These are phyloP conservation scores for Drechslera avenae DNA, from an alignment of 2,329 filamentous ascomycete genomes.

Conservation along the genomic window DNA sequence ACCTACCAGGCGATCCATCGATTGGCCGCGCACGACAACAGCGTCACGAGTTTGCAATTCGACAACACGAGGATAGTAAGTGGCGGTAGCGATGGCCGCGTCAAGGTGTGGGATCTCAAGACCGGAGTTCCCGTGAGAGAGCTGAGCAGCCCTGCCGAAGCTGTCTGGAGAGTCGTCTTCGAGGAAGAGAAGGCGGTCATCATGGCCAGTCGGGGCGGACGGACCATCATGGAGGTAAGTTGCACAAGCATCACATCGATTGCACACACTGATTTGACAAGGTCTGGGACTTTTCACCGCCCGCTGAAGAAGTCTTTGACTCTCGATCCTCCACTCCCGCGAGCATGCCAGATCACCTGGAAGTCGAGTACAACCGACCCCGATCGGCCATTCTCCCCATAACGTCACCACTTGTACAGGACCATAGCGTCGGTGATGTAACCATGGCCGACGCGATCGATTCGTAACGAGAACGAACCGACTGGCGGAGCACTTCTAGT, in stretches of 20 bases:
- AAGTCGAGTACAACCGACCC: slow-evolving; percentile 39
- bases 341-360: slow-evolving; percentile 50
- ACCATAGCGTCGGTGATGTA: slow-evolving; percentile 32
- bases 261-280: slow-evolving; percentile 51
- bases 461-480: background rate
- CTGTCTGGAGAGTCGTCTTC: slow-evolving; percentile 97
- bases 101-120: slow-evolving; percentile 97
- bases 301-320: slow-evolving; percentile 60
- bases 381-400: slow-evolving; percentile 39
- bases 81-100: slow-evolving; percentile 93
- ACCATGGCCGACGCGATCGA: slow-evolving; percentile 41
- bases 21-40: slow-evolving; percentile 95
- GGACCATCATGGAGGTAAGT: slow-evolving; percentile 96
- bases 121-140: slow-evolving; percentile 90
- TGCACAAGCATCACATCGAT: background rate
- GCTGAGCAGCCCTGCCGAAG: slow-evolving; percentile 87
- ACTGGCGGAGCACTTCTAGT: background rate
- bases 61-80: slow-evolving; percentile 95
- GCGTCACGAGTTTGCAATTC: slow-evolving; percentile 95
- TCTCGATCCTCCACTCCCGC: slow-evolving; percentile 50
- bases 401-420: slow-evolving; percentile 31
- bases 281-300: slow-evolving; percentile 93
- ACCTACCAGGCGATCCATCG: slow-evolving; percentile 92
- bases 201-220: slow-evolving; percentile 80
- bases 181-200: slow-evolving; percentile 98